A percentile compares a stretch with the other conserved stretches of the same genome.
Evolutionary conservation across 176 grass and related monocot species (phyloP).

Genomic region (Pharus latifolius): DNA sequence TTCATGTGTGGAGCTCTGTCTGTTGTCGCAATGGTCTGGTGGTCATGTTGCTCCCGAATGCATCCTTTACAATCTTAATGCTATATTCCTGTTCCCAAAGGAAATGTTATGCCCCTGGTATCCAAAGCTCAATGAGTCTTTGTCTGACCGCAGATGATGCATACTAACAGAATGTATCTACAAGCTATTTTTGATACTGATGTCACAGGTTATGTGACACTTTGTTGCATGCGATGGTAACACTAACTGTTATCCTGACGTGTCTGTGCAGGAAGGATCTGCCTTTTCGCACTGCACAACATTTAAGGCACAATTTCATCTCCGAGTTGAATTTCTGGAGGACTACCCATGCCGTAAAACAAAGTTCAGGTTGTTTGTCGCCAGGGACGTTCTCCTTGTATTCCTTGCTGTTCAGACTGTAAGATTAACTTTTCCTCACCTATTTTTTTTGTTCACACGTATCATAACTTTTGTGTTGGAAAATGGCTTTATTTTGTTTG

Average conservation of each 20-base stretch:
- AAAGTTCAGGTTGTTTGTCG: conserved; percentile 73
- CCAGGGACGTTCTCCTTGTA: conserved; percentile 63
- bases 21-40: too few species aligned
- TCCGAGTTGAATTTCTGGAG: conserved; percentile 47
- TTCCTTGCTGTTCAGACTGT: conserved; percentile 74
- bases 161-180: background rate
- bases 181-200: background rate
- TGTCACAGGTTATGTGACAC: background rate
- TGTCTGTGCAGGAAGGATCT: conserved; percentile 53
- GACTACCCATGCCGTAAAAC: conserved; percentile 63
- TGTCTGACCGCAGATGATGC: background rate
- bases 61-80: too few species aligned
- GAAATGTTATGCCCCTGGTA: too few species aligned
- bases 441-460: too few species aligned
- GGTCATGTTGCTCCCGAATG: background rate
- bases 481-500: too few species aligned
- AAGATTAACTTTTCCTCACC: conserved; percentile 25
- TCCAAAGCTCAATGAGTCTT: background rate
- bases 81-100: too few species aligned
- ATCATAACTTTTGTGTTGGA: too few species aligned
- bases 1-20: background rate
- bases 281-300: conserved; percentile 88
- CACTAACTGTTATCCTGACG: background rate
- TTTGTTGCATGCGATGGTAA: background rate
- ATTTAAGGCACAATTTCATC: conserved; percentile 73